phyloP scores from a whole-genome alignment of 305 asterid genomes.

The Stenogyne calaminthoides region DNA sequence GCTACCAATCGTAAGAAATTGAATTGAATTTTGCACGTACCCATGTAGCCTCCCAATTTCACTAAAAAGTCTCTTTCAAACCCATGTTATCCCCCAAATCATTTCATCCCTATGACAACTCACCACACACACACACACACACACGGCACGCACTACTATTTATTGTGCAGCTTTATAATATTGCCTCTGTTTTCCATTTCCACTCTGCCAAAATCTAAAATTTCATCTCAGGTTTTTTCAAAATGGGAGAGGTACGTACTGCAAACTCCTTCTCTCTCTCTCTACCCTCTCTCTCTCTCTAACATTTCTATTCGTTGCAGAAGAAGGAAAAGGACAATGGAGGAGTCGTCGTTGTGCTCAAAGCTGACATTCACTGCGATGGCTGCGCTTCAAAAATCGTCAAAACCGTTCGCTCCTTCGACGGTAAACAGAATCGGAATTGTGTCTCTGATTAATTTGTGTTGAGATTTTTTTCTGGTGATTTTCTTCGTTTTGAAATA shows the following conservation, averaged over 20 bases:
- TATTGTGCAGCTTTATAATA: constrained; percentile 7
- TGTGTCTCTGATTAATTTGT: too few species aligned
- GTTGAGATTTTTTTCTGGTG: too few species aligned
- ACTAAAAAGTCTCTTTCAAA: too few species aligned
- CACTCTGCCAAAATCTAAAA: not conserved
- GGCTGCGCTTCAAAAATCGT: constrained; percentile 73
- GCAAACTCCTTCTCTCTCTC: not conserved
- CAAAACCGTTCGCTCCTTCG: constrained; percentile 49
- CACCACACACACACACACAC: too few species aligned
- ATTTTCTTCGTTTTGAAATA: not conserved
- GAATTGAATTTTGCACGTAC: too few species aligned
- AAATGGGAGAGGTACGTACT: constrained; percentile 37
- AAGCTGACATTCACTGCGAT: constrained; percentile 74
- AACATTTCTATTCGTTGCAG: constrained; percentile 4
- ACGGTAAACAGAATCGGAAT: constrained; percentile 42
- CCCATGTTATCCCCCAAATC: not conserved
- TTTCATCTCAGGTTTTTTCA: not conserved
- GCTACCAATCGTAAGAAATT: too few species aligned
- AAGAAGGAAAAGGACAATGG: constrained; percentile 35
- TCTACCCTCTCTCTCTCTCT: not conserved
- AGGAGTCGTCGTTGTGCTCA: constrained; percentile 55
- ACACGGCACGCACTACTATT: not conserved
- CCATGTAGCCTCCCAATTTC: too few species aligned
- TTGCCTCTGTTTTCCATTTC: constrained; percentile 16
- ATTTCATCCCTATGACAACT: not conserved